Percentiles rank a stretch among this genome's conserved stretches.
phyloP scores from a whole-genome alignment of 2,329 filamentous ascomycete species.

The Cytospora chrysosperma region DNA sequence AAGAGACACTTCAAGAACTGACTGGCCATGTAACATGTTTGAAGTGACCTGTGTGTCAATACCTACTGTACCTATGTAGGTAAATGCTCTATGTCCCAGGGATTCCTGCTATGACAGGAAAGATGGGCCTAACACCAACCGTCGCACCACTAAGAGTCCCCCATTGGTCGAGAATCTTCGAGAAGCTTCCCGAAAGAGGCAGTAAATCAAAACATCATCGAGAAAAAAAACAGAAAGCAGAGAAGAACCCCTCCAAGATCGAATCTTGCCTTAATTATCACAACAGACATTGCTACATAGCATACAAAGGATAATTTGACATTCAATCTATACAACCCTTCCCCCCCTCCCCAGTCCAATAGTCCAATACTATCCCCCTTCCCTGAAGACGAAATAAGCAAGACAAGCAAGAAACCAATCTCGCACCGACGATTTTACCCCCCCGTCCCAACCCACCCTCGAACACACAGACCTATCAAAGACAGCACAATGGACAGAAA shows the following conservation, averaged over 20 bases:
- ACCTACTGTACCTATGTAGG: too few relatives aligned
- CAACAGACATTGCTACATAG: not conserved
- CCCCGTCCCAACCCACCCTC: not conserved
- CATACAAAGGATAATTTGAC: not conserved
- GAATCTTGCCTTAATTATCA: conserved; percentile 6
- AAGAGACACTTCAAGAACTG: too few relatives aligned
- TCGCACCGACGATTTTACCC: not conserved
- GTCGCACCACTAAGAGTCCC: conserved; percentile 30
- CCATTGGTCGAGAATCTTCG: conserved; percentile 35
- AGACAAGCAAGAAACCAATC: not conserved
- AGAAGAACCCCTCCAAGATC: not conserved
- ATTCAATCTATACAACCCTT: not conserved
- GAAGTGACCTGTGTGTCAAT: not conserved
- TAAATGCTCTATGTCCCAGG: not conserved
- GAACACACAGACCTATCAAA: not conserved
- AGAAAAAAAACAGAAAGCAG: too few relatives aligned
- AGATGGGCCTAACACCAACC: conserved; percentile 1
- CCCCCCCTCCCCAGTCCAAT: conserved; percentile 2
- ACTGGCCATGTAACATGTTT: not conserved
- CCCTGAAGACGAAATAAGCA: not conserved
- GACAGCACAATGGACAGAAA: conserved; percentile 33
- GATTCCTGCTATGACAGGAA: conserved; percentile 4
- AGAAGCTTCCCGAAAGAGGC: conserved; percentile 36
- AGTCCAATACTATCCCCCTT: too few relatives aligned
- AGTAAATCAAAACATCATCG: conserved; percentile 23